A percentile compares a stretch with the other conserved stretches of the same genome.
phyloP scores from a whole-genome alignment of 305 asterid genomes.

The Stenogyne calaminthoides region DNA sequence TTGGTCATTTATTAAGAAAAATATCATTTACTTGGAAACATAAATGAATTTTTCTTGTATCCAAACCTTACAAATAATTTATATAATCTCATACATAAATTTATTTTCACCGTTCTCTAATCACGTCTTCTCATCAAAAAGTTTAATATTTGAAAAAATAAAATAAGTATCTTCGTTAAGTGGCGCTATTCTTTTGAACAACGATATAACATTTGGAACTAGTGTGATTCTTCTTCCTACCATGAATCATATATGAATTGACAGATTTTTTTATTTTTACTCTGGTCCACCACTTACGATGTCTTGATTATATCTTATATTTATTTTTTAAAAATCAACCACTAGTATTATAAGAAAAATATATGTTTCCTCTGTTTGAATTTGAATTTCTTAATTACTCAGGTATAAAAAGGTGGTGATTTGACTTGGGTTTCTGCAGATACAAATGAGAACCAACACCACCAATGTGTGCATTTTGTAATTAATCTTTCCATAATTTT shows the following conservation, averaged over 20 bases:
- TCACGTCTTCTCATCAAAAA: background rate
- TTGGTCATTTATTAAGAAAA: too few relatives aligned
- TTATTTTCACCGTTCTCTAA: background rate
- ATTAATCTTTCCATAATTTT: conserved; percentile 17
- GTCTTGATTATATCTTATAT: background rate
- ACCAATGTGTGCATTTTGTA: background rate
- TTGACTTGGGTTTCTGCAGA: conserved; percentile 6
- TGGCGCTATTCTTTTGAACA: background rate
- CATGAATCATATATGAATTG: background rate
- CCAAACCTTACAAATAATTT: too few relatives aligned
- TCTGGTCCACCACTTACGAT: background rate
- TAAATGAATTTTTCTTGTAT: too few relatives aligned
- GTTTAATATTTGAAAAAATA: background rate
- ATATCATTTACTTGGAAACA: too few relatives aligned
- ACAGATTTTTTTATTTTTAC: background rate
- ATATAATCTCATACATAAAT: background rate
- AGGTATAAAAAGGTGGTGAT: conserved; percentile 12
- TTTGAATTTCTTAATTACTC: conserved; percentile 23
- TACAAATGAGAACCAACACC: background rate
- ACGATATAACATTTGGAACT: background rate
- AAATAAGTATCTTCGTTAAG: background rate
- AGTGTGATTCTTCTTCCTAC: background rate
- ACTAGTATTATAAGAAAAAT: background rate
- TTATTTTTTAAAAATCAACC: background rate
- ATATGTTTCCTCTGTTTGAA: conserved; percentile 22